Evolutionary conservation across 2,329 filamentous ascomycete species (phyloP).

Genomic region (Exserohilum turcica): DNA sequence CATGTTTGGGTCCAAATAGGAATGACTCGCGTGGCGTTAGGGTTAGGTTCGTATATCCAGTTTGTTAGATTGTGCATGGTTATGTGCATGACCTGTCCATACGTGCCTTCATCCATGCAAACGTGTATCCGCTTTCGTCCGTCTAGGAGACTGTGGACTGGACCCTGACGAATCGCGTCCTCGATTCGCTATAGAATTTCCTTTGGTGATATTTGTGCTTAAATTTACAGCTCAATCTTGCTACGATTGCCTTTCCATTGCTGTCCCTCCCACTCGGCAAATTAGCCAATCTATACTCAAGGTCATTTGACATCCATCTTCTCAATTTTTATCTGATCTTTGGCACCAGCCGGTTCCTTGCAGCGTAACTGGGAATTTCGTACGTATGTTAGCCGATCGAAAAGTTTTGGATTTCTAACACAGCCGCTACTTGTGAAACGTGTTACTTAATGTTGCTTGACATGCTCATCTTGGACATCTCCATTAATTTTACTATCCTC

Average conservation of each 20-base stretch:
- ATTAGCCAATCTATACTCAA: too few relatives aligned
- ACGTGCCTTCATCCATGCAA: not conserved
- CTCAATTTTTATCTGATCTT: not conserved
- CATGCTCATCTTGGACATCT: not conserved
- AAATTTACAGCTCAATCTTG: too few relatives aligned
- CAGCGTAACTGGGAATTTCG: not conserved
- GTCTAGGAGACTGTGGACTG: too few relatives aligned
- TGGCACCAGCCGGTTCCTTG: not conserved
- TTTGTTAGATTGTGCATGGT: conserved; percentile 27
- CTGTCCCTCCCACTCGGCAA: too few relatives aligned
- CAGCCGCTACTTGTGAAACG: not conserved
- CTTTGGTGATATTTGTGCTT: too few relatives aligned
- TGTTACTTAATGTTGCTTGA: not conserved
- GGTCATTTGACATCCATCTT: too few relatives aligned
- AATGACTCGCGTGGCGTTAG: conserved; percentile 36
- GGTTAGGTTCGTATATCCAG: conserved; percentile 40
- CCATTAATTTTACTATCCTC: not conserved
- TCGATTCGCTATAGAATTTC: too few relatives aligned
- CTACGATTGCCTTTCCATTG: too few relatives aligned
- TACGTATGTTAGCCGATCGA: not conserved
- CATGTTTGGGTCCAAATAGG: conserved; percentile 34
- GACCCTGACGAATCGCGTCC: too few relatives aligned
- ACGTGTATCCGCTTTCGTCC: not conserved
- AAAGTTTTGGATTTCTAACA: not conserved
- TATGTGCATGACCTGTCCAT: not conserved